Evolutionary conservation across 306 rosid genomes (phyloP), one percentile per base, ranked within the genome.

Genomic region (Corylus americana): DNA sequence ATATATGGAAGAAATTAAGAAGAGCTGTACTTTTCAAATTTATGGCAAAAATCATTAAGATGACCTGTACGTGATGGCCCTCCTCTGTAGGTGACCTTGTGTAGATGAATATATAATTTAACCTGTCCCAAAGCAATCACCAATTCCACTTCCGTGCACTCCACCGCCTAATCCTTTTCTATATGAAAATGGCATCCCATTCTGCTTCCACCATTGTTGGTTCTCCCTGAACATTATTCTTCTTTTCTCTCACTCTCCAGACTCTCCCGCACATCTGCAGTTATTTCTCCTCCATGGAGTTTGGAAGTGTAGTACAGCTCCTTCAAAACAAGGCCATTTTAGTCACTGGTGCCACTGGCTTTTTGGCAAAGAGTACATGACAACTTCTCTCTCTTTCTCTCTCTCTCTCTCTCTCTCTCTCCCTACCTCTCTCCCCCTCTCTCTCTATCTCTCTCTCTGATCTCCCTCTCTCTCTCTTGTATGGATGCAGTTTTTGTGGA

Each of bases 301-400:
- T 89, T 7, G 92, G 85, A 86, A 91, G 94, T 66, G 70, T 91
- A 29, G 82, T 90, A 27, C 45, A 81, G 53, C 87, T 85, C 74
- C 87, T 90, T 35, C 67, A 90, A 25, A 78, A 83, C 89, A 90
- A 85, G 80, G 84, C 86, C 82, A 88, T 92, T 77, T 74, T 92
- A 73, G 70, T 92, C 75, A 79, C 81, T 58, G 97, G 97, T 13
- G 94, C 90, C 66, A 87, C 97, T 49, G 94, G 97, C 22, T 92
- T 92, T 79, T 83, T 92, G 0, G 97, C 92, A 50, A 92, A 92
- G 80, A 92, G 97, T 92, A 87, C 11, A 0, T 11, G 3, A 39
- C 14, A 25, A 31, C 48, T 5, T 16, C 35, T 31, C 35, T 31
- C 35, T 31, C 31, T 29, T 3, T 31, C 35, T 31, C 35, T 31